A percentile compares a stretch with the other conserved stretches of the same genome.
Evolutionary conservation across 2,329 filamentous ascomycete species (phyloP).

Genomic region (Cordyceps tenuipes): DNA sequence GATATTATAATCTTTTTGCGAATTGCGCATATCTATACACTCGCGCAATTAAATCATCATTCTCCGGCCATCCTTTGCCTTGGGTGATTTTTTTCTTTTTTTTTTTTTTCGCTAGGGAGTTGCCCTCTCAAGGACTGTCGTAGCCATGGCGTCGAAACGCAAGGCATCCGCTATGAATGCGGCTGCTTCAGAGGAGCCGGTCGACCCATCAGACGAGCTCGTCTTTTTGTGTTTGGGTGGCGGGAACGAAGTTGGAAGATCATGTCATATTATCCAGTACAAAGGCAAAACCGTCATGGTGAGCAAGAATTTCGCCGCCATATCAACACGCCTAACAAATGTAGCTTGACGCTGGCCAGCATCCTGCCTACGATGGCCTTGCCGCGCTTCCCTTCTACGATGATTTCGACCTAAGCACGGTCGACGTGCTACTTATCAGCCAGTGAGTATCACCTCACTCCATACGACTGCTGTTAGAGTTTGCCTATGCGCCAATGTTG

Average conservation of each 20-base stretch:
- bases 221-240: conserved; percentile 90
- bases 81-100: neutral
- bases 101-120: neutral
- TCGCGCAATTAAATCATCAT: neutral
- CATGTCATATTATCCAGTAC: conserved; percentile 97
- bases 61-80: neutral
- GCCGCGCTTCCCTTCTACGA: conserved; percentile 95
- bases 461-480: neutral
- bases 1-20: neutral
- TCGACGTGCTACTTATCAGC: conserved; percentile 95
- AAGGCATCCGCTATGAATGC: conserved; percentile 72
- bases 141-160: conserved; percentile 81
- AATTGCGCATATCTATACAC: neutral
- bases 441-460: conserved; percentile 67
- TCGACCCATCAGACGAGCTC: conserved; percentile 88
- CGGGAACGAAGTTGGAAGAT: conserved; percentile 93
- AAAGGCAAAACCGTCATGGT: conserved; percentile 99
- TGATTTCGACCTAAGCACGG: conserved; percentile 93
- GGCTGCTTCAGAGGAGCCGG: conserved; percentile 65
- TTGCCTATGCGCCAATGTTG: neutral
- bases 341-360: conserved; percentile 92
- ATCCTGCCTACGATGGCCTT: conserved; percentile 91
- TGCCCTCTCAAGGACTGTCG: conserved; percentile 3
- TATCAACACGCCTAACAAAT: neutral
- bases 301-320: conserved; percentile 16